Evolutionary conservation across 768 basidiomycete species (phyloP), one percentile per base, ranked within the genome.

Genomic region (Hericium coralloides): DNA sequence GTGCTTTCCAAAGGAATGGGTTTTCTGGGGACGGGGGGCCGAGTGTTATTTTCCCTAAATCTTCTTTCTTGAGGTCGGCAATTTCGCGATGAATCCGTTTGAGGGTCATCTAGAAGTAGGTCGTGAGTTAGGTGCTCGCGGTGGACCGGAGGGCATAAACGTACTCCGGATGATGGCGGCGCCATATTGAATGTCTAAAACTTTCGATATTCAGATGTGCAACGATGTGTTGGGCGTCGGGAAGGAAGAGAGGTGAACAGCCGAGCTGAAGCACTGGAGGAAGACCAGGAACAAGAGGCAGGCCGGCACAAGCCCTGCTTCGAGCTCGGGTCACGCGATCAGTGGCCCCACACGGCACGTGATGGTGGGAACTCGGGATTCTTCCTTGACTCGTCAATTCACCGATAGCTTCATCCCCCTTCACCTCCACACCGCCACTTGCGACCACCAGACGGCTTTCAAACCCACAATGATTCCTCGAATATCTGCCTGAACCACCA

Each of bases 31-130:
- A 67, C n/a, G 51, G 72, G 4, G 91, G 91, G 31, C 76, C 74
- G 18, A 93, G 79, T 0, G 76, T 77, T 60, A 92, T 92, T 25
- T 72, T 63, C 6, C 90, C 91, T 38, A 91, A 73, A 68, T 93
- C 90, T 67, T 92, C 90, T 68, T 89, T 89, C 79, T 83, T 78
- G 37, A 87, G 72, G 71, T 92, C 89, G 6, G 81, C 78, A 37
- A 92, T 83, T 71, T 93, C 90, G 58, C 87, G 84, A 60, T 87
- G 81, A 41, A 93, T 92, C 47, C 90, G 85, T 72, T 90, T 92
- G 62, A 89, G 69, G 6, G 90, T 87, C 65, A 80, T 82, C 79
- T 80, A 48, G 6, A 14, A 25, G 43, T 17, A 15, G 20, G 43
- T 20, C 41, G 10, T 18, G 43, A 45, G 43, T 18, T 20, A 31